Conservation (phyloP, 352 stramenopile species). For the Pythium rhizo-oryzae region DNA sequence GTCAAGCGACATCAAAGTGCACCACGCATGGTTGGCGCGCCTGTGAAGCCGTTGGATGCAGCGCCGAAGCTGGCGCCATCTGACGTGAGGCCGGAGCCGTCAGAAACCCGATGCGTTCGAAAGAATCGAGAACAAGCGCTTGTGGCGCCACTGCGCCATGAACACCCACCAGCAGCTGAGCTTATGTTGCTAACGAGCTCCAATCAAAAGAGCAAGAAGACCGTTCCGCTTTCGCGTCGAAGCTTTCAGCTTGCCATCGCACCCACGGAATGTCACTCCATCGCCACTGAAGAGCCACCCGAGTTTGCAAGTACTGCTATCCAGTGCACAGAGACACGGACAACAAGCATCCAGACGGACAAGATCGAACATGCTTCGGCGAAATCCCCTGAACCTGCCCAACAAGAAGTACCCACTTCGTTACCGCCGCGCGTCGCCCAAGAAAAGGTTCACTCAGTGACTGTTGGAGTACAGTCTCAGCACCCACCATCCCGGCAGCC, state of each 20-base stretch:
- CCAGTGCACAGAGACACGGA: conserved; percentile 18
- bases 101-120: not conserved
- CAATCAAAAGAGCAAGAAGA: not conserved
- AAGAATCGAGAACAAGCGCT: not conserved
- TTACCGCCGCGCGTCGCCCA: not conserved
- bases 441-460: not conserved
- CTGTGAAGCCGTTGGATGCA: not conserved
- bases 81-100: not conserved
- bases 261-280: not conserved
- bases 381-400: not conserved
- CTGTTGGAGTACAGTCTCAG: not conserved
- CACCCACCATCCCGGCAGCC: not conserved
- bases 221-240: conserved; percentile 8
- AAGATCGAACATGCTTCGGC: not conserved
- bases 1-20: conserved; percentile 25
- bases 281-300: not conserved
- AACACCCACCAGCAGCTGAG: not conserved
- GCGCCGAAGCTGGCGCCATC: not conserved
- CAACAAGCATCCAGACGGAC: conserved; percentile 23
- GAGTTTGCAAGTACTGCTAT: not conserved
- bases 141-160: conserved; percentile 15
- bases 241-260: conserved; percentile 20
- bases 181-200: conserved; percentile 13
- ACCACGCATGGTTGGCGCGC: conserved; percentile 15
- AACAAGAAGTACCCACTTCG: not conserved